A percentile compares a stretch with the other conserved stretches of the same genome.
phyloP scores from a whole-genome alignment of 2,329 filamentous ascomycete species.

The Coniochaeta hoffmannii region DNA sequence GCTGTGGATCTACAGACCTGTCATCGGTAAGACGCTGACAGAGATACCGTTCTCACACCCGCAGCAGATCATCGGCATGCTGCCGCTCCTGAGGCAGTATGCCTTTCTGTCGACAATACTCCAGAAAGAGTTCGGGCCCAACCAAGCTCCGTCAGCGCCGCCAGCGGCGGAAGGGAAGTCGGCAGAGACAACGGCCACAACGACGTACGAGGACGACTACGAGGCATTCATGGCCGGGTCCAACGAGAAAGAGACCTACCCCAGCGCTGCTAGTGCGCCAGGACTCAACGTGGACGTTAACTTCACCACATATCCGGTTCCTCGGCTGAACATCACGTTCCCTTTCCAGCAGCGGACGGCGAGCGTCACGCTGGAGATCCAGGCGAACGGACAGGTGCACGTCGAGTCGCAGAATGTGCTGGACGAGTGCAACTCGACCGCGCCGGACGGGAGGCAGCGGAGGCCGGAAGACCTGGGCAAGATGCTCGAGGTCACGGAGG shows the following conservation, averaged over 20 bases:
- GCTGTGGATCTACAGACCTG: constrained; percentile 64
- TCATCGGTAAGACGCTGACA: constrained; percentile 59
- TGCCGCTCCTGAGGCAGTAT: constrained; percentile 72
- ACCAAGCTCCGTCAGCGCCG: constrained; percentile 11
- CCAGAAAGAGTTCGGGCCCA: constrained; percentile 47
- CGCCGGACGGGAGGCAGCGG: constrained; percentile 26
- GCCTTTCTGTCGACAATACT: constrained; percentile 61
- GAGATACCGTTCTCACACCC: constrained; percentile 73
- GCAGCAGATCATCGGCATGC: constrained; percentile 62
- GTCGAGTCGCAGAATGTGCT: constrained; percentile 52
- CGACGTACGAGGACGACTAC: constrained; percentile 19
- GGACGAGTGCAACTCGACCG: constrained; percentile 15
- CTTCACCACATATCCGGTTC: constrained; percentile 40
- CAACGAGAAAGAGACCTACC: constrained; percentile 2
- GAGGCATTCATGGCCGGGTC: constrained; percentile 9
- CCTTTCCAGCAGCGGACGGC: constrained; percentile 40
- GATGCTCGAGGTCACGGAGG: constrained; percentile 41
- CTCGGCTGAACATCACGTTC: constrained; percentile 45
- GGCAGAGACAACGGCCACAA: constrained; percentile 10
- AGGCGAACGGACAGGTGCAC: constrained; percentile 50
- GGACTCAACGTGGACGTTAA: constrained; percentile 42
- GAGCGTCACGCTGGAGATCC: constrained; percentile 50
- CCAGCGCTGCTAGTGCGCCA: constrained; percentile 1
- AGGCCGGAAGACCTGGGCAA: constrained; percentile 34
- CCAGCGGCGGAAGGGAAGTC: not conserved